phyloP scores from a whole-genome alignment of 805 yeast genomes.

The Ogataea thermomethanolica region DNA sequence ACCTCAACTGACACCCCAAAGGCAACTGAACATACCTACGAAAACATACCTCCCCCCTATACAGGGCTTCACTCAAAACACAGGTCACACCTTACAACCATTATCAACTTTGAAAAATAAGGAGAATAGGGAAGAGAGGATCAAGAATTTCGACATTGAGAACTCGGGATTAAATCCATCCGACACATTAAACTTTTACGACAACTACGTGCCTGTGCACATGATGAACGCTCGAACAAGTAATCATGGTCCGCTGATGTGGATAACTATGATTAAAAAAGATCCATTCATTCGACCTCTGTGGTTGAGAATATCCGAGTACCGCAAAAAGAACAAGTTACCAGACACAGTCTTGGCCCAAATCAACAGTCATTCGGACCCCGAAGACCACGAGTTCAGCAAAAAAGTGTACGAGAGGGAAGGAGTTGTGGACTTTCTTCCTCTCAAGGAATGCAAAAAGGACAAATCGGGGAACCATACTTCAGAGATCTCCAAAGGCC shows the following conservation, averaged over 20 bases:
- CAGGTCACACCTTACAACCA: slow-evolving; percentile 8
- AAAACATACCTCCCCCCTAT: slow-evolving; percentile 23
- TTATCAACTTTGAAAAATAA: too few relatives aligned
- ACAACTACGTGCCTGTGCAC: slow-evolving; percentile 42
- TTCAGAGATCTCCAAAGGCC: neutral
- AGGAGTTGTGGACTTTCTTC: slow-evolving; percentile 38
- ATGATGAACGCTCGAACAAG: slow-evolving; percentile 39
- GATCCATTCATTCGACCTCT: slow-evolving; percentile 40
- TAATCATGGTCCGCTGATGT: slow-evolving; percentile 51
- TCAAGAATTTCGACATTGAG: too few relatives aligned
- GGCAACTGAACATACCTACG: slow-evolving; percentile 2
- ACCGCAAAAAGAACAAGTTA: slow-evolving; percentile 20
- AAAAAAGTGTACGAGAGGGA: slow-evolving; percentile 35
- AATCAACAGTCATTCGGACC: neutral
- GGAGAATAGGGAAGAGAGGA: too few relatives aligned
- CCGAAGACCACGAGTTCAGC: slow-evolving; percentile 26
- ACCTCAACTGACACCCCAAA: neutral
- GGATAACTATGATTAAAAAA: slow-evolving; percentile 45
- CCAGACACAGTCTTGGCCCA: slow-evolving; percentile 2
- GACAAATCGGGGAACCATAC: neutral
- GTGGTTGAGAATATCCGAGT: slow-evolving; percentile 30
- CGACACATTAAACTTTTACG: slow-evolving; percentile 40
- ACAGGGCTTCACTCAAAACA: slow-evolving; percentile 12
- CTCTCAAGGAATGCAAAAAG: slow-evolving; percentile 20
- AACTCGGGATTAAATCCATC: slow-evolving; percentile 25